Conservation (phyloP, 495 filamentous ascomycete genomes). For the Xylaria sp. region DNA sequence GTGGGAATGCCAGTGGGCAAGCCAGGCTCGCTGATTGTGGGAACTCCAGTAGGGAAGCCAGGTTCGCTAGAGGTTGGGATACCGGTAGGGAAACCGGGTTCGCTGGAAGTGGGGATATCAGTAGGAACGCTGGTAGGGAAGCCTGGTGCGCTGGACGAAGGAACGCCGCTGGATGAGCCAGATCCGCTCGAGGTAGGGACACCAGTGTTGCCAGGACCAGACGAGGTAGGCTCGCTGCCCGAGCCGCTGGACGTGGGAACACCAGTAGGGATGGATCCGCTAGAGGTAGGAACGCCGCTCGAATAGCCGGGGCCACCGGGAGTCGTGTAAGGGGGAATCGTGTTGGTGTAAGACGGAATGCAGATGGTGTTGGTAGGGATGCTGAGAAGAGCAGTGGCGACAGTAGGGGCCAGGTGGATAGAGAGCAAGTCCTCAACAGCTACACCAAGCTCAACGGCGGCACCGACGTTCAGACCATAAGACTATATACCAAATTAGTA, state of each 20-base stretch:
- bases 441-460: conserved; percentile 46
- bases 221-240: not conserved
- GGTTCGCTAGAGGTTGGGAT: conserved; percentile 3
- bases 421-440: conserved; percentile 45
- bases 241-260: conserved; percentile 19
- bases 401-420: conserved; percentile 44
- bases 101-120: conserved; percentile 1
- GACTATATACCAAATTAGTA: conserved; percentile 9
- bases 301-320: not conserved
- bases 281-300: conserved; percentile 17
- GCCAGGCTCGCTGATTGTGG: conserved; percentile 9
- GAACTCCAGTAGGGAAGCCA: conserved; percentile 2
- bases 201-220: conserved; percentile 20
- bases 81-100: conserved; percentile 1
- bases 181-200: conserved; percentile 17
- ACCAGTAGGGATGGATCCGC: conserved; percentile 14
- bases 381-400: conserved; percentile 47
- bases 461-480: conserved; percentile 48
- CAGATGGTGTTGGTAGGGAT: conserved; percentile 47
- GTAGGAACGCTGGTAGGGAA: too few species aligned
- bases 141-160: conserved; percentile 3
- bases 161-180: conserved; percentile 7
- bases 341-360: conserved; percentile 26
- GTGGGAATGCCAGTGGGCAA: not conserved
- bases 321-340: conserved; percentile 33